Conservation (phyloP, 192 early-diverging fungal genomes). For the Podila minutissima region DNA sequence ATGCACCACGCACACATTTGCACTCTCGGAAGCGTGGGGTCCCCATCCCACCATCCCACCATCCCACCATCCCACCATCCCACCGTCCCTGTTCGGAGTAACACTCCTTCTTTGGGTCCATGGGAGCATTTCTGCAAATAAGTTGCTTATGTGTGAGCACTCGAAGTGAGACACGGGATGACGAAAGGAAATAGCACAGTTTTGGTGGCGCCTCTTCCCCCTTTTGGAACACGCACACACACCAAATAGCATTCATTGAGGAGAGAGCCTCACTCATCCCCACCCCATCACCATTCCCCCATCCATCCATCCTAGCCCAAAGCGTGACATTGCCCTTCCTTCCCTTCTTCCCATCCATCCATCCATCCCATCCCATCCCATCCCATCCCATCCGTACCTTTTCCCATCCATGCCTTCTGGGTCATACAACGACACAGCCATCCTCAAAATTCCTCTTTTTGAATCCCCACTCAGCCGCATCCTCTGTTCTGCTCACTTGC, state of each 20-base stretch:
- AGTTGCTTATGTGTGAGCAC: not conserved
- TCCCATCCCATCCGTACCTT: too few relatives aligned
- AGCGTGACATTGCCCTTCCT: not conserved
- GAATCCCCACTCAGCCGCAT: too few relatives aligned
- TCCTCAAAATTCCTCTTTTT: too few relatives aligned
- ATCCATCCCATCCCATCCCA: not conserved
- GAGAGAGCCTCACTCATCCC: too few relatives aligned
- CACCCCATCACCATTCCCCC: too few relatives aligned
- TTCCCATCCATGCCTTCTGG: not conserved
- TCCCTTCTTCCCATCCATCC: not conserved
- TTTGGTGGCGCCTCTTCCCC: not conserved
- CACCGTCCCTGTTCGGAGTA: not conserved
- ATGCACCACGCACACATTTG: too few relatives aligned
- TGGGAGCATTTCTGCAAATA: not conserved
- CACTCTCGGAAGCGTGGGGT: not conserved
- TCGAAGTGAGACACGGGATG: not conserved
- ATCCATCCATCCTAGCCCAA: not conserved
- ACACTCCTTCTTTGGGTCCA: slow-evolving; percentile 2
- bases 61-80: not conserved
- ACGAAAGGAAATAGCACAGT: not conserved
- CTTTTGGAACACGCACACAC: not conserved
- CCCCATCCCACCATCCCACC: not conserved
- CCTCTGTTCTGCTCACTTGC: too few relatives aligned
- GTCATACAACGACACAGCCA: not conserved
- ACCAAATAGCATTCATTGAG: not conserved